phyloP scores from a whole-genome alignment of 2,329 filamentous ascomycete species.

The Ilyonectria mors-panacis region DNA sequence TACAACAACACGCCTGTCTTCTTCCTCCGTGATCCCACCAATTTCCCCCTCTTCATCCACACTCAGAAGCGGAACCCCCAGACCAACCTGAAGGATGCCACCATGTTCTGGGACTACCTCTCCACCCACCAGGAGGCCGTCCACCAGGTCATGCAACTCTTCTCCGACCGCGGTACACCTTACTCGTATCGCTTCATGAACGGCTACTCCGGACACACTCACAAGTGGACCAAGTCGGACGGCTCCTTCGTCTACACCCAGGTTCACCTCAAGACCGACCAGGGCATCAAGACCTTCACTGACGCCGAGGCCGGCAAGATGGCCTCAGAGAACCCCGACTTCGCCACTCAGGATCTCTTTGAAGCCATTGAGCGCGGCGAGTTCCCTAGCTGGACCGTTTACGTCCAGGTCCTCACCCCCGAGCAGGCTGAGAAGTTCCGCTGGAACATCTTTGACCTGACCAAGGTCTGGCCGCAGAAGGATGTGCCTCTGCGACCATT shows the following conservation, averaged over 20 bases:
- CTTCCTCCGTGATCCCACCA: constrained; percentile 81
- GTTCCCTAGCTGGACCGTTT: constrained; percentile 74
- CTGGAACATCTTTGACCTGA: constrained; percentile 79
- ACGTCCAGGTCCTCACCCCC: constrained; percentile 75
- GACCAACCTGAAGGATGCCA: constrained; percentile 79
- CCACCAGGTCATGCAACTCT: constrained; percentile 68
- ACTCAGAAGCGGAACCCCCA: constrained; percentile 83
- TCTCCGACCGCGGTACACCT: constrained; percentile 77
- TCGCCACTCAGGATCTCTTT: constrained; percentile 75
- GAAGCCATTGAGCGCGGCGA: constrained; percentile 74
- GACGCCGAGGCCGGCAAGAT: constrained; percentile 70
- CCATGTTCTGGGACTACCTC: constrained; percentile 67
- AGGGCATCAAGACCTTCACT: constrained; percentile 73
- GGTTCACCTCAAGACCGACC: constrained; percentile 74
- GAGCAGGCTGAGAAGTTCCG: constrained; percentile 74
- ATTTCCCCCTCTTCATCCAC: constrained; percentile 83
- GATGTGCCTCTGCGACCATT: constrained; percentile 75
- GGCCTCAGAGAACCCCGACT: constrained; percentile 72
- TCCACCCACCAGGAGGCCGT: constrained; percentile 73
- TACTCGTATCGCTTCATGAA: constrained; percentile 78
- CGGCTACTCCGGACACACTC: constrained; percentile 77
- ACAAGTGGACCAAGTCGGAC: constrained; percentile 77
- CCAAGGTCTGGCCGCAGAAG: constrained; percentile 80
- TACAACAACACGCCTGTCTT: constrained; percentile 85
- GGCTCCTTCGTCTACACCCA: constrained; percentile 77